These are phyloP conservation scores for Pleurotus djamor DNA, from an alignment of 768 basidiomycete species.

Conservation along the genomic window DNA sequence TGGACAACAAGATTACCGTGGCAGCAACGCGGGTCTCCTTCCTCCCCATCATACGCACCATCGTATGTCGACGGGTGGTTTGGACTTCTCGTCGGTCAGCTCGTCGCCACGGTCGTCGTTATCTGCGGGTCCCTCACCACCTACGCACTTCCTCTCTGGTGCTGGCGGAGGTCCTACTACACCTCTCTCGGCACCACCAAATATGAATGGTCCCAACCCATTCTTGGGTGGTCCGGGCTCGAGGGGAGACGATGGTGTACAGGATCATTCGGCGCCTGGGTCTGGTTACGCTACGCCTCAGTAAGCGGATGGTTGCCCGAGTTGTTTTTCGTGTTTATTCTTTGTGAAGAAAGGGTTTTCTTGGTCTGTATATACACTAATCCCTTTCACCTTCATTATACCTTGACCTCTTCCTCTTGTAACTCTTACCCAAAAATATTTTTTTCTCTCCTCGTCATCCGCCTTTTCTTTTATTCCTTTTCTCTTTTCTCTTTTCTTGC, in stretches of 20 bases:
- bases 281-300: conserved; percentile 48
- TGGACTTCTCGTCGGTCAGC: conserved; percentile 22
- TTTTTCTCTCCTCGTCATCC: neutral
- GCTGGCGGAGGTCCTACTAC: too few species aligned
- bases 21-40: conserved; percentile 40
- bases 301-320: conserved; percentile 29
- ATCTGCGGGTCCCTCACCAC: conserved; percentile 32
- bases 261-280: conserved; percentile 25
- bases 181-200: conserved; percentile 47
- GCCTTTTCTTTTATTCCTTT: neutral
- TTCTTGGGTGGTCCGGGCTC: conserved; percentile 21
- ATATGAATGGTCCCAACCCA: too few species aligned
- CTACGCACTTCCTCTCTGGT: conserved; percentile 28
- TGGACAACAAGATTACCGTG: conserved; percentile 33
- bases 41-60: conserved; percentile 32
- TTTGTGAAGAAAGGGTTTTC: neutral
- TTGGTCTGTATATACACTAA: neutral
- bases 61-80: conserved; percentile 32
- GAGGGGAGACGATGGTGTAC: conserved; percentile 19
- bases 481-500: too few species aligned
- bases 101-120: neutral
- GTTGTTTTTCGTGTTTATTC: conserved; percentile 27
- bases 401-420: too few species aligned
- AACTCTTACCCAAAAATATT: neutral
- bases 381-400: neutral